Evolutionary conservation across 306 rosid species (phyloP).

Genomic region (Quercus glauca): DNA sequence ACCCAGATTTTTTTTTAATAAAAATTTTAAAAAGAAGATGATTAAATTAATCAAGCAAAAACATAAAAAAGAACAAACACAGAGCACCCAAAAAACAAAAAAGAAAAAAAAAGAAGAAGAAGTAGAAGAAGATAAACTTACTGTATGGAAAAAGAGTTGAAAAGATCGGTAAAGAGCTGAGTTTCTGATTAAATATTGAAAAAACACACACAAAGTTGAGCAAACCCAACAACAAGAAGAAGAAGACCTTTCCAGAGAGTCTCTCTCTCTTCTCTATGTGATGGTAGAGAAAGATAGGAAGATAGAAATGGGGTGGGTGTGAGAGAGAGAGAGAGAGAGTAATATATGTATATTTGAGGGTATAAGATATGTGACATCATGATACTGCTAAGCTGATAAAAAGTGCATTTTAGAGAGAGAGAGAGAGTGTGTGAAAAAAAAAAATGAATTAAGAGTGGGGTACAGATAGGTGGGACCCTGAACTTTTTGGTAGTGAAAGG

Average conservation of each 20-base stretch:
- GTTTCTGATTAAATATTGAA: conserved; percentile 8
- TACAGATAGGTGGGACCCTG: conserved; percentile 44
- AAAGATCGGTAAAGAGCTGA: conserved; percentile 40
- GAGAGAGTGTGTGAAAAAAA: background rate
- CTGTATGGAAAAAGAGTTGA: conserved; percentile 33
- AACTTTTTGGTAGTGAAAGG: conserved; percentile 43
- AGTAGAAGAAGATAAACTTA: conserved; percentile 32
- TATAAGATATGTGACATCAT: conserved; percentile 35
- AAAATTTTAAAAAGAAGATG: background rate
- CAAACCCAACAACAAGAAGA: conserved; percentile 37
- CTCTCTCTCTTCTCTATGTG: conserved; percentile 5
- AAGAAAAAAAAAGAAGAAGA: background rate
- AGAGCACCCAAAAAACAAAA: background rate
- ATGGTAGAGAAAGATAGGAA: conserved; percentile 36
- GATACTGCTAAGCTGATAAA: conserved; percentile 43
- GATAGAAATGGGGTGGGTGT: conserved; percentile 40
- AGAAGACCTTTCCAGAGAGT: conserved; percentile 31
- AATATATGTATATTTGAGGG: conserved; percentile 16
- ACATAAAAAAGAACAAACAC: conserved; percentile 13
- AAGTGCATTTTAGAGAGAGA: conserved; percentile 38
- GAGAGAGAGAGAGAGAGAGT: conserved; percentile 50
- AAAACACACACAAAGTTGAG: conserved; percentile 27
- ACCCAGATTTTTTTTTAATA: conserved; percentile 14
- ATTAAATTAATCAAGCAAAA: background rate
- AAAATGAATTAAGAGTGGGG: conserved; percentile 8